Base-by-base conservation (phyloP, 1,284 basidiomycete genomes). In the Tylopilus sp. region DNA sequence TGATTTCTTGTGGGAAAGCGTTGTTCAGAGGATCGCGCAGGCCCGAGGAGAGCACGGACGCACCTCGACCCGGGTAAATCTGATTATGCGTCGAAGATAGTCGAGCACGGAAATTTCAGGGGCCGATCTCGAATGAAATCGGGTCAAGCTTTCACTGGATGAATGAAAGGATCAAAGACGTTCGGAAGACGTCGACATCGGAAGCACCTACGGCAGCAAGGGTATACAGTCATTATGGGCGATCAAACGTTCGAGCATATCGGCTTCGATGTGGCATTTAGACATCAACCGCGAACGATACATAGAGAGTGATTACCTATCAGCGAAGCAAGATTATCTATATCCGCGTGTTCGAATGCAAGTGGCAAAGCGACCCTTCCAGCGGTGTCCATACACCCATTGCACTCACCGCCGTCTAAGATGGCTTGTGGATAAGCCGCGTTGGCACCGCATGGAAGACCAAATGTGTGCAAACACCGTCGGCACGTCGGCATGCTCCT, bases 161-260 rank as follows among this genome's bases (percentile, higher is more conserved):
- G 63, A 48, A 63, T 61, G 48, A 48, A 48, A 60, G 55, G 54
- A 61, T 63, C 57, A 65, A 66, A 62, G 20, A 53, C 26, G 58
- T 59, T 56, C 42, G 32, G 43, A 43, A 50, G 44, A 45, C 17
- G 39, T 43, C 8, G 19, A 57, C 22, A 56, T 56, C 39, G 42
- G 53, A 56, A 50, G 54, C 47, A 82, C 87, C 63, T 75, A 92
- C 84, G 89, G 85, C 51, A 84, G 81, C 58, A 94, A 76, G 57
- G 90, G 90, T 71, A 98, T 93, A 69, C 84, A 84, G 77, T 98
- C 94, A 76, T 98, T 98, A 81, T 95, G 92, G 57, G 82, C 79
- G 72, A 94, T 94, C 61, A 98, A 77, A 58, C 93, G 86, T 67
- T 93, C 84, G 62, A 97, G 84, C 94, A 97, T 97, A 71, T 95